Evolutionary conservation across 495 filamentous ascomycete species (phyloP).

Genomic region (Podospora pseudoanserina): DNA sequence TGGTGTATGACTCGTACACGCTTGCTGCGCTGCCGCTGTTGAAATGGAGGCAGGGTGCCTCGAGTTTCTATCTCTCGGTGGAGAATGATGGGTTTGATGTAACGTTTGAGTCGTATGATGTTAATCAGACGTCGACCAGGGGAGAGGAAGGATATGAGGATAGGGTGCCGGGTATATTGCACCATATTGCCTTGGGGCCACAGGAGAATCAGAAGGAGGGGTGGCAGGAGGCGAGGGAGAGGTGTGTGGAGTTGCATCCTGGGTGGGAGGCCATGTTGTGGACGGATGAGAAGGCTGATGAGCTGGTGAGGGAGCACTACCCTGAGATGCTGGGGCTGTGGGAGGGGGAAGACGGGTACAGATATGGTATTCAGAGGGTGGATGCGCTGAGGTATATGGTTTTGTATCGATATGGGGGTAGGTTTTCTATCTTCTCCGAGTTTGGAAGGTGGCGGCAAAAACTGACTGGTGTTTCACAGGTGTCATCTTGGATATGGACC

Average conservation of each 20-base stretch:
- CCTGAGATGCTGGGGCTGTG: constrained; percentile 30
- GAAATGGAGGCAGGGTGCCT: constrained; percentile 26
- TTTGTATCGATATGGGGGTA: constrained; percentile 37
- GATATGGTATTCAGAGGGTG: constrained; percentile 35
- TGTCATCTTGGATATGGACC: constrained; percentile 42
- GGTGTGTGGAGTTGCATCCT: constrained; percentile 36
- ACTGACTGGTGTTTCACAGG: constrained; percentile 13
- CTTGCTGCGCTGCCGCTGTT: constrained; percentile 31
- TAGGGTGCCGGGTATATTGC: constrained; percentile 36
- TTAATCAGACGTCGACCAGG: constrained; percentile 27
- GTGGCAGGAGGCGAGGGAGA: constrained; percentile 35
- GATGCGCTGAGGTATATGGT: constrained; percentile 40
- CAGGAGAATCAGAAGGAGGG: constrained; percentile 20
- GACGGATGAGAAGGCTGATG: constrained; percentile 35
- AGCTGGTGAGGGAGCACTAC: constrained; percentile 31
- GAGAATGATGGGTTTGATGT: constrained; percentile 37
- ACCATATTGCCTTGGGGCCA: constrained; percentile 39
- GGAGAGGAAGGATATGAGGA: constrained; percentile 26
- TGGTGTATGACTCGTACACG: constrained; percentile 27
- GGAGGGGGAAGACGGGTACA: constrained; percentile 25
- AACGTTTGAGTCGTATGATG: constrained; percentile 37
- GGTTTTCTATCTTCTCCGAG: neutral
- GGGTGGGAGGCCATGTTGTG: constrained; percentile 37
- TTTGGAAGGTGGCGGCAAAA: neutral
- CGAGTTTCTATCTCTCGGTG: constrained; percentile 30